A percentile compares a stretch with the other conserved stretches of the same genome.
These are phyloP conservation scores for Pyrus hybrid DNA, from an alignment of 331 rosid species.

Conservation along the genomic window DNA sequence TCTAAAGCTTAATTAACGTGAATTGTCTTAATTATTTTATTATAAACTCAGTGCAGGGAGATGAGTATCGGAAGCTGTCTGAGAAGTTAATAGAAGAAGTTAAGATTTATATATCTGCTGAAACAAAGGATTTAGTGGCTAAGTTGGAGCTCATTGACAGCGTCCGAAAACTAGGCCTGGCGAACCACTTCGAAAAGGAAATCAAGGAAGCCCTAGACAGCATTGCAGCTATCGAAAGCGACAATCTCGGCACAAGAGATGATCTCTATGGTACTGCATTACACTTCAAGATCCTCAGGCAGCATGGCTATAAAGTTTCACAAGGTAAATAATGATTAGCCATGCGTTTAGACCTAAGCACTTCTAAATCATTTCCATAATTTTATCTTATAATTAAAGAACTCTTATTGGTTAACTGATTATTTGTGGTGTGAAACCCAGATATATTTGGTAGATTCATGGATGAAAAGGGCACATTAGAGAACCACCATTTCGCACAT, in stretches of 20 bases:
- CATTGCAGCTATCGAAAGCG: background rate
- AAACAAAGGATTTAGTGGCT: conserved; percentile 1
- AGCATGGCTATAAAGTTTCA: conserved; percentile 39
- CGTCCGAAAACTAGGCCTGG: conserved; percentile 37
- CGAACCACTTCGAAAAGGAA: conserved; percentile 34
- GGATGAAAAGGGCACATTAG: conserved; percentile 8
- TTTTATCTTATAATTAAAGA: no score
- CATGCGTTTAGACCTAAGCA: background rate
- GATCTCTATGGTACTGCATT: conserved; percentile 23
- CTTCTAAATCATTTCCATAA: background rate
- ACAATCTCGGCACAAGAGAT: background rate
- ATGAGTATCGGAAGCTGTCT: conserved; percentile 13
- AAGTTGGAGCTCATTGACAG: conserved; percentile 37
- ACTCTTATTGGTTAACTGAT: background rate
- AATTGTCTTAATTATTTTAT: no score
- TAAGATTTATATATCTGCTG: conserved; percentile 2
- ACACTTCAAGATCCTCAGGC: conserved; percentile 46
- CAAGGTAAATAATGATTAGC: conserved; percentile 12
- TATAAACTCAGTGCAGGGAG: conserved; percentile 25
- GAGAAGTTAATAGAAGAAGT: conserved; percentile 20
- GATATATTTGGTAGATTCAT: conserved; percentile 21
- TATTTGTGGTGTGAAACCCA: conserved; percentile 1
- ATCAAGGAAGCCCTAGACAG: conserved; percentile 26
- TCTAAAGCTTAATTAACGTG: no score
- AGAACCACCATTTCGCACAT: conserved; percentile 1